Conservation (phyloP, 441 rosid species). For the Rhodomyrtus psidioides region DNA sequence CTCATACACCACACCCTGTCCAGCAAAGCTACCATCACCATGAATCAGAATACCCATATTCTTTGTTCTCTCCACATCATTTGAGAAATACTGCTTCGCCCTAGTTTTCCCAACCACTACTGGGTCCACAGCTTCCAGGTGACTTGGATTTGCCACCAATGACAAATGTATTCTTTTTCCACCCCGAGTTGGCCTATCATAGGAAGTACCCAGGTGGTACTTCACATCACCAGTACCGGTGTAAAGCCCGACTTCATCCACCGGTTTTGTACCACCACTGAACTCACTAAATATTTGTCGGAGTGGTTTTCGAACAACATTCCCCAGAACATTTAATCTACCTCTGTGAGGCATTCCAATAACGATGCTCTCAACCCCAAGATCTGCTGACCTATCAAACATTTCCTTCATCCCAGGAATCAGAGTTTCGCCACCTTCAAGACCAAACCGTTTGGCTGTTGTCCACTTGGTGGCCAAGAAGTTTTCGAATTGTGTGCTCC, state of each 20-base stretch:
- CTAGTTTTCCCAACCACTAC: slow-evolving; percentile 97
- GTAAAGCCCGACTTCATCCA: slow-evolving; percentile 90
- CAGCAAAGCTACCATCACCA: slow-evolving; percentile 99
- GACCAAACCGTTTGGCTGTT: slow-evolving; percentile 94
- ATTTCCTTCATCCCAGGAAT: slow-evolving; percentile 99
- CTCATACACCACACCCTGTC: slow-evolving; percentile 96
- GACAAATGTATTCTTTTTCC: slow-evolving; percentile 94
- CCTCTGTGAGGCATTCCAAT: slow-evolving; percentile 99
- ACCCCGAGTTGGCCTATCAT: slow-evolving; percentile 94
- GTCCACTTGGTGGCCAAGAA: slow-evolving; percentile 97
- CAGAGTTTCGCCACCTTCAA: slow-evolving; percentile 95
- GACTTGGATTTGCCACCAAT: slow-evolving; percentile 96
- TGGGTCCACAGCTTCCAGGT: slow-evolving; percentile 95
- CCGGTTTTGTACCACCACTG: slow-evolving; percentile 79
- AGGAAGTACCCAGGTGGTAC: slow-evolving; percentile 95
- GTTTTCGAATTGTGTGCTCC: slow-evolving; percentile 96
- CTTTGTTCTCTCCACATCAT: slow-evolving; percentile 71
- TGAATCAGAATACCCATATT: slow-evolving; percentile 88
- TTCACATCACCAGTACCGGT: slow-evolving; percentile 99
- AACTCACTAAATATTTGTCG: slow-evolving; percentile 94
- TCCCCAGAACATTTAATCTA: slow-evolving; percentile 87
- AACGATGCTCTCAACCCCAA: slow-evolving; percentile 95
- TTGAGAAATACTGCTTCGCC: slow-evolving; percentile 88
- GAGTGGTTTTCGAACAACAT: slow-evolving; percentile 90
- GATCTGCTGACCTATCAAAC: slow-evolving; percentile 95